phyloP scores from a whole-genome alignment of 1,284 basidiomycete species.

The Rhodotorula sp. region DNA sequence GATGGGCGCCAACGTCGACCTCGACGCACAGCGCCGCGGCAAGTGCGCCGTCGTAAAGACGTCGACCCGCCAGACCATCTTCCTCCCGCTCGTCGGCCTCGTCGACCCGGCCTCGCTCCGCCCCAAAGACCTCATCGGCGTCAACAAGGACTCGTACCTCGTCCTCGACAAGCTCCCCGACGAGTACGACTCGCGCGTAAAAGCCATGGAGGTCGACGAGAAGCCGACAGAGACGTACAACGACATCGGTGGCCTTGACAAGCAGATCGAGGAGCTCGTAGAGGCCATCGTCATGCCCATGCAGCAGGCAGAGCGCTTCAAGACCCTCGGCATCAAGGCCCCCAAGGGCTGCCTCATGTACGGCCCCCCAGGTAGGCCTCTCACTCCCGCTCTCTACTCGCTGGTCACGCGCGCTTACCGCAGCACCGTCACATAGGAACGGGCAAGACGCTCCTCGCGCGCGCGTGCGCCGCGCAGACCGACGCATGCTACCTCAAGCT shows the following conservation, averaged over 20 bases:
- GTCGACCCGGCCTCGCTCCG: constrained; percentile 86
- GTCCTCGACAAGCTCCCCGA: constrained; percentile 82
- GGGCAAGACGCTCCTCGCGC: constrained; percentile 73
- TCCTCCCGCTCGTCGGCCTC: constrained; percentile 95
- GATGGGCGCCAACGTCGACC: constrained; percentile 74
- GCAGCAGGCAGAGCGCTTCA: constrained; percentile 79
- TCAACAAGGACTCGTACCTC: constrained; percentile 99
- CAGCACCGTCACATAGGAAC: constrained; percentile 57
- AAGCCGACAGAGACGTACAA: constrained; percentile 75
- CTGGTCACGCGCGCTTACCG: neutral
- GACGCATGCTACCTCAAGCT: constrained; percentile 78
- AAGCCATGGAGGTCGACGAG: constrained; percentile 92
- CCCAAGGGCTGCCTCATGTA: constrained; percentile 80
- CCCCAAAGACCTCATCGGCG: constrained; percentile 93
- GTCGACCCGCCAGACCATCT: constrained; percentile 91
- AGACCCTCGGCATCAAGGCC: constrained; percentile 74
- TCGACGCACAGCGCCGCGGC: constrained; percentile 90
- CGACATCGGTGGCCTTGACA: constrained; percentile 76
- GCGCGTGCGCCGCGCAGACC: constrained; percentile 78
- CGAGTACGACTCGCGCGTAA: constrained; percentile 76
- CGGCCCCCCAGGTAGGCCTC: constrained; percentile 65
- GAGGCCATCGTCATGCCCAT: constrained; percentile 78
- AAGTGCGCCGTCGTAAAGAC: constrained; percentile 99
- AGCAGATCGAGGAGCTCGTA: constrained; percentile 78
- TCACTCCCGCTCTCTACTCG: too few species aligned